A percentile compares a stretch with the other conserved stretches of the same genome.
These are phyloP conservation scores for Calcarisporium arbuscula DNA, from an alignment of 2,329 filamentous ascomycete species.

Conservation along the genomic window DNA sequence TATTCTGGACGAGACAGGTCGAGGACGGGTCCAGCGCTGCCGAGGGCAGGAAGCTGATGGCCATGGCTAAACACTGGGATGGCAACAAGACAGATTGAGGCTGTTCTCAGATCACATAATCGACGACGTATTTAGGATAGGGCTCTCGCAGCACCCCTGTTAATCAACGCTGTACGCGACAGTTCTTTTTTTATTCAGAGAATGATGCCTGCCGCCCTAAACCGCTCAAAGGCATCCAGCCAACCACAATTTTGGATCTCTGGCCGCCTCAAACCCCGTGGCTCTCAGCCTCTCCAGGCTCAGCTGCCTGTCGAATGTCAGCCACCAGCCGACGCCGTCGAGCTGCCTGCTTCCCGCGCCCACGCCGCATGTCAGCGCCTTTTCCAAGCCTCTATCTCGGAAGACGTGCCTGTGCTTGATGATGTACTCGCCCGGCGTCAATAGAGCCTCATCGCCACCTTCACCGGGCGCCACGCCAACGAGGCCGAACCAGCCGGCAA, in stretches of 20 bases:
- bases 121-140: too few relatives aligned
- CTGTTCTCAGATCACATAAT: too few relatives aligned
- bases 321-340: conserved; percentile 37
- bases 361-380: conserved; percentile 24
- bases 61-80: conserved; percentile 18
- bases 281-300: conserved; percentile 32
- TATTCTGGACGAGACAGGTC: conserved; percentile 36
- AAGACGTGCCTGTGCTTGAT: conserved; percentile 23
- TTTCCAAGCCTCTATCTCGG: conserved; percentile 13
- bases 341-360: conserved; percentile 30
- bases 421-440: conserved; percentile 25
- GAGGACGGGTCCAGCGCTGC: conserved; percentile 30
- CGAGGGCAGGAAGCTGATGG: conserved; percentile 27
- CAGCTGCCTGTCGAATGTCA: conserved; percentile 41
- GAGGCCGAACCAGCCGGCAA: conserved; percentile 25
- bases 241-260: conserved; percentile 31
- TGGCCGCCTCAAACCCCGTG: conserved; percentile 32
- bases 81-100: background rate
- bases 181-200: too few relatives aligned
- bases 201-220: conserved; percentile 34
- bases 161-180: too few relatives aligned
- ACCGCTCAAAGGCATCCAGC: conserved; percentile 35
- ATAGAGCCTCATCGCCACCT: background rate
- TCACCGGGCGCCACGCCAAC: conserved; percentile 11
- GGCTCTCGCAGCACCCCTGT: too few relatives aligned